Evolutionary conservation across 805 yeast genomes (phyloP).

Genomic region (Suhomyces prunicola): DNA sequence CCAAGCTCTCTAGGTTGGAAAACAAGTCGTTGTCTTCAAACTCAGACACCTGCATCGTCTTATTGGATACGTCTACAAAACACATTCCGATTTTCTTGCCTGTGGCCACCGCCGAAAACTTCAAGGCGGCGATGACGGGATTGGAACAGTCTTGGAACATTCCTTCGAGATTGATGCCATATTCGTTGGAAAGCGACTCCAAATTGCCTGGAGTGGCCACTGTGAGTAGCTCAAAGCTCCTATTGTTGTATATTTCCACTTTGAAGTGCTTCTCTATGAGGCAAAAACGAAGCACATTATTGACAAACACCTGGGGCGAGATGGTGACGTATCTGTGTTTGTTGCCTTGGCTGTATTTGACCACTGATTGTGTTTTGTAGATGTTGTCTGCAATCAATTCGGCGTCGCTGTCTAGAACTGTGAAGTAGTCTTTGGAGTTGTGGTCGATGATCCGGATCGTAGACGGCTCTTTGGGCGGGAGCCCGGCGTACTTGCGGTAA

Average conservation of each 20-base stretch:
- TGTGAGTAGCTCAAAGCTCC: conserved; percentile 53
- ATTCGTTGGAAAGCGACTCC: conserved; percentile 43
- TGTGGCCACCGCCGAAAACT: conserved; percentile 31
- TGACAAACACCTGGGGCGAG: conserved; percentile 68
- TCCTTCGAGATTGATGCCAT: conserved; percentile 53
- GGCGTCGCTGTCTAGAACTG: conserved; percentile 74
- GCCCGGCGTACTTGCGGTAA: conserved; percentile 41
- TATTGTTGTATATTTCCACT: conserved; percentile 71
- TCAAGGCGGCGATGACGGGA: conserved; percentile 41
- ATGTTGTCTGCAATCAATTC: conserved; percentile 75
- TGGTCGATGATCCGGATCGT: conserved; percentile 73
- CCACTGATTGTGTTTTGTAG: conserved; percentile 78
- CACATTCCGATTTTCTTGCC: conserved; percentile 68
- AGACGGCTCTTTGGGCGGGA: conserved; percentile 46
- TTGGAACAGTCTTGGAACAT: conserved; percentile 47
- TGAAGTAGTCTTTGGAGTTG: conserved; percentile 71
- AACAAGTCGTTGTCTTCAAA: conserved; percentile 84
- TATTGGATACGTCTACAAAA: conserved; percentile 69
- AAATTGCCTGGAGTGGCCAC: conserved; percentile 90
- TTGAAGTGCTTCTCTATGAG: conserved; percentile 70
- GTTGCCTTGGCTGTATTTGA: conserved; percentile 54
- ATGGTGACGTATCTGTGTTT: conserved; percentile 64
- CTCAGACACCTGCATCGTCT: conserved; percentile 68
- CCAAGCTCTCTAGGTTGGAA: conserved; percentile 79
- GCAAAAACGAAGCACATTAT: conserved; percentile 57